A percentile compares a stretch with the other conserved stretches of the same genome.
phyloP scores from a whole-genome alignment of 2,329 filamentous ascomycete species.

The Ceratocystis destructans region DNA sequence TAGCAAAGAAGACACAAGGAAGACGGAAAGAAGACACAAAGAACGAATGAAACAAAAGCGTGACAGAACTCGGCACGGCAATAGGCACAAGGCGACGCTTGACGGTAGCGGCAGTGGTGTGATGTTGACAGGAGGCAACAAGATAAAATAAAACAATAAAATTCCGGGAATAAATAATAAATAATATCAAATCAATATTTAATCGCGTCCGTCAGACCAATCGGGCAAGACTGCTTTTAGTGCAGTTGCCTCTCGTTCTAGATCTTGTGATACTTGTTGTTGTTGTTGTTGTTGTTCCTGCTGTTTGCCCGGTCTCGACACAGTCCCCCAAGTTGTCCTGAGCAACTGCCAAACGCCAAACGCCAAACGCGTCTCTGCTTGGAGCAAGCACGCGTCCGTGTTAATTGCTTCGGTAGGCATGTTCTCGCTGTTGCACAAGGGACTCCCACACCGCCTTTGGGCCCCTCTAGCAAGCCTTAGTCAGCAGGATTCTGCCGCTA shows the following conservation, averaged over 20 bases:
- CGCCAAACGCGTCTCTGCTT: neutral
- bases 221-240: neutral
- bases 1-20: neutral
- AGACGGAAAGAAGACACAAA: neutral
- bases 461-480: conserved; percentile 7
- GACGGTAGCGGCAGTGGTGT: neutral
- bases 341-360: neutral
- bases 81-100: neutral
- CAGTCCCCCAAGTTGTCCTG: neutral
- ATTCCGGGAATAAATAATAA: neutral
- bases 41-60: neutral
- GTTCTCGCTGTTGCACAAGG: neutral
- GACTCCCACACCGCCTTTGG: conserved; percentile 6
- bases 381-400: conserved; percentile 6
- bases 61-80: neutral
- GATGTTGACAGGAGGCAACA: neutral
- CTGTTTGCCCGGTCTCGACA: neutral
- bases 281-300: conserved; percentile 3
- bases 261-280: neutral
- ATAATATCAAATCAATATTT: neutral
- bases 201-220: neutral
- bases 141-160: neutral
- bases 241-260: neutral
- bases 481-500: conserved; percentile 18
- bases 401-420: conserved; percentile 8